Base-by-base conservation (phyloP, 2,329 filamentous ascomycete species). In the Pyricularia grisea region DNA sequence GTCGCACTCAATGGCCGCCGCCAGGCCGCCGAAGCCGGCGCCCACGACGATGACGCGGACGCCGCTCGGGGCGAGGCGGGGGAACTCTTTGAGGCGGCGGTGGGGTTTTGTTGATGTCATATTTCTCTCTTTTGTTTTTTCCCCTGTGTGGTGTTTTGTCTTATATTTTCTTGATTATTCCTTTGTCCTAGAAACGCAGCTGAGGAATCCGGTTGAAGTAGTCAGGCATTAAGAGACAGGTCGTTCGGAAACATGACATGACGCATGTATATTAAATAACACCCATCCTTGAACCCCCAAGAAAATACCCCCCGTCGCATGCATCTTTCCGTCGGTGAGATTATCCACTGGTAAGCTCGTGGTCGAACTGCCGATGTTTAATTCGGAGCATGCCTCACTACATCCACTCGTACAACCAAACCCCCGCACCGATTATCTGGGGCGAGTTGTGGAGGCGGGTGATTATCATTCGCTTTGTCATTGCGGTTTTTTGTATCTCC, bases 1-100 rank as follows among this genome's bases (percentile, higher is more conserved):
- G 65, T 82, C 79, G 74, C 85, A 87, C 74, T 88, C 85, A 70
- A 88, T 87, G 58, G 85, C 86, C 12, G 85, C 84, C 20, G 85
- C 83, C 17, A 88, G 81, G 25, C 86, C 86, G 50, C 84, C 86
- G 70, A 88, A 87, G n/a, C 85, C 86, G 72, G 79, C 80, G 30
- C 83, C 83, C 17, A 84, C 82, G 58, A 85, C 79, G 14, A 85
- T 75, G 58, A 84, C 80, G 64, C 78, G 79, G 73, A 84, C 80
- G 68, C 80, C 80, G n/a, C 78, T 79, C 4, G 78, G 73, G 11
- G 77, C 73, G 6, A 73, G 71, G 42, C 73, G 72, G 55, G 73
- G 74, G 67, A 75, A 72, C 17, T 69, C 31, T 28, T 66, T 63
- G 27, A 63, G 60, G 23, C 60, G 60, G 60, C 60, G 60, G 5